Conservation (phyloP, 176 grass and related monocot species). For the Phyllostachys edulis region DNA sequence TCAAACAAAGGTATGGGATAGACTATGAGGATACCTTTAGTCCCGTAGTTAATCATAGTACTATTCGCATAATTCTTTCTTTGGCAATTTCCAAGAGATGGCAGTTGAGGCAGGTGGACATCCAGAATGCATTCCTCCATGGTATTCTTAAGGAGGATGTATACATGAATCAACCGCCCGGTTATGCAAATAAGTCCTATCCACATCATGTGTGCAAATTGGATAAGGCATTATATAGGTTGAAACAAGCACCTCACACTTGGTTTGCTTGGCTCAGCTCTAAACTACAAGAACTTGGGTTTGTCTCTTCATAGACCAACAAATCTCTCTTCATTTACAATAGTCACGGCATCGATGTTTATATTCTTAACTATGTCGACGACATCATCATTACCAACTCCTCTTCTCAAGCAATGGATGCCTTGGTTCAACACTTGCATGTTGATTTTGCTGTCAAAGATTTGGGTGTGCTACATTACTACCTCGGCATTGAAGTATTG, state of each 20-base stretch:
- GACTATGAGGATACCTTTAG: neutral
- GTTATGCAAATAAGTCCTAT: neutral
- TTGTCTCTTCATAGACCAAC: neutral
- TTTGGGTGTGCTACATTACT: too few relatives aligned
- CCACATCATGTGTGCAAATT: neutral
- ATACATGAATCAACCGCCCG: conserved; percentile 9
- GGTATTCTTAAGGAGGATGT: neutral
- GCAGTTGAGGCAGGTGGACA: neutral
- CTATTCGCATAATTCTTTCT: neutral
- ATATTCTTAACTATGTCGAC: too few relatives aligned
- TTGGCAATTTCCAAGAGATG: neutral
- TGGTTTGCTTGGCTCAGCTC: neutral
- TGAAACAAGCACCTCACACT: neutral
- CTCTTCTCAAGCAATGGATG: too few relatives aligned
- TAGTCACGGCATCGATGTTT: too few relatives aligned
- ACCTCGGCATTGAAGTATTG: too few relatives aligned
- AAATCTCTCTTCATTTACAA: neutral
- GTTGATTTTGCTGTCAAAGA: too few relatives aligned
- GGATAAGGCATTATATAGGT: neutral
- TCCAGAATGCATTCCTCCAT: neutral
- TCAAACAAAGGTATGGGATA: neutral
- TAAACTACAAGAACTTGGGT: neutral
- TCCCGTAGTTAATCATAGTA: neutral
- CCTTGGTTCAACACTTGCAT: too few relatives aligned
- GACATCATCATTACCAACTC: too few relatives aligned